Percentiles rank a stretch among this genome's conserved stretches.
Evolutionary conservation across 2,329 filamentous ascomycete genomes (phyloP).

Genomic region (Diaporthe capsici): DNA sequence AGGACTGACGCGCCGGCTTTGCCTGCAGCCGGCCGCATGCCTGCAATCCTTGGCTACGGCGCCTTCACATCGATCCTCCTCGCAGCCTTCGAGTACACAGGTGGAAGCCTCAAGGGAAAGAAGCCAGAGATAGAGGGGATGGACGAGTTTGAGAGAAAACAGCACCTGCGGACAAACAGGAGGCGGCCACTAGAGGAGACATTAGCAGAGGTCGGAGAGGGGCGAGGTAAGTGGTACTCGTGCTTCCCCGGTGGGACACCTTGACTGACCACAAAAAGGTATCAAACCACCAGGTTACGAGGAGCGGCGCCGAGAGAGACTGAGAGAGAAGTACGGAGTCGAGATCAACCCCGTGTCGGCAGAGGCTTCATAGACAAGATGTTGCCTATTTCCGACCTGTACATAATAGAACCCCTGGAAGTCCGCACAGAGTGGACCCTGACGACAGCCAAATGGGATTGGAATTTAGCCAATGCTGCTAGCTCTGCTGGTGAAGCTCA

Average conservation of each 20-base stretch:
- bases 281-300: constrained; percentile 87
- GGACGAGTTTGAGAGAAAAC: constrained; percentile 82
- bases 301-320: constrained; percentile 83
- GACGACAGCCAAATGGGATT: constrained; percentile 32
- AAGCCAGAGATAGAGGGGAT: constrained; percentile 75
- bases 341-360: constrained; percentile 80
- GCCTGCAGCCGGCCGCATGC: constrained; percentile 72
- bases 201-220: constrained; percentile 85
- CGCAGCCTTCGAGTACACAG: constrained; percentile 77
- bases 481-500: not conserved
- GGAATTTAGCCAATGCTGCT: constrained; percentile 39
- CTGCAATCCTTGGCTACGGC: constrained; percentile 79
- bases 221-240: constrained; percentile 74
- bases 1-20: constrained; percentile 29
- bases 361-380: constrained; percentile 51
- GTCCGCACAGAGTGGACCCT: constrained; percentile 9
- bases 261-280: constrained; percentile 64
- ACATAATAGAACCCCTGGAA: constrained; percentile 39
- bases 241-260: constrained; percentile 3
- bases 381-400: constrained; percentile 36
- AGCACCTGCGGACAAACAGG: constrained; percentile 79
- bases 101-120: constrained; percentile 68
- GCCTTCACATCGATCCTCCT: constrained; percentile 68
- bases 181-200: constrained; percentile 84
- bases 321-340: constrained; percentile 90